A percentile compares a stretch with the other conserved stretches of the same genome.
These are phyloP conservation scores for Colletotrichum australisinense DNA, from an alignment of 2,329 filamentous ascomycete species.

Conservation along the genomic window DNA sequence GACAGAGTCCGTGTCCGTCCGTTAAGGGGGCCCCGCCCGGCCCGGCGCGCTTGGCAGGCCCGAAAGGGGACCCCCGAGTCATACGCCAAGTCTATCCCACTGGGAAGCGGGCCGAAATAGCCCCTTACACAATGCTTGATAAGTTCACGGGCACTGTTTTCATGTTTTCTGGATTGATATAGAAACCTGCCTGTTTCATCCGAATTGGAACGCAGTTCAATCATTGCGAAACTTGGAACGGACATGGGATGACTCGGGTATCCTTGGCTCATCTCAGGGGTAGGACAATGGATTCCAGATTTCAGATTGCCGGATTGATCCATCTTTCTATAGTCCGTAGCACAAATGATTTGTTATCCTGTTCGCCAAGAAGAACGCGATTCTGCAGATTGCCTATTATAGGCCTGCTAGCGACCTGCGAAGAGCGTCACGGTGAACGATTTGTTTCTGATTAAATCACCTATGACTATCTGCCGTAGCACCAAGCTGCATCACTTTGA, in stretches of 20 bases:
- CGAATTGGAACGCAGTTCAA: background rate
- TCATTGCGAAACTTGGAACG: constrained; percentile 20
- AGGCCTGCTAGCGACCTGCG: background rate
- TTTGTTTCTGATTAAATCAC: background rate
- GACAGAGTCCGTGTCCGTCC: constrained; percentile 8
- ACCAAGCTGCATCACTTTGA: background rate
- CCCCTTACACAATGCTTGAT: constrained; percentile 1
- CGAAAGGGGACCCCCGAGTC: background rate
- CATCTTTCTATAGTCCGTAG: background rate
- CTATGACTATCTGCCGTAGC: background rate
- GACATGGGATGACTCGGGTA: constrained; percentile 13
- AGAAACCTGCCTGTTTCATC: constrained; percentile 9
- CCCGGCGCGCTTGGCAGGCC: constrained; percentile 8
- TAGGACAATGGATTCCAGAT: background rate
- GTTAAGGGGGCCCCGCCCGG: background rate
- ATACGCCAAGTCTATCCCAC: constrained; percentile 8
- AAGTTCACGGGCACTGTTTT: background rate
- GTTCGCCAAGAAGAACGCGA: background rate
- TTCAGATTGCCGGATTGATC: background rate
- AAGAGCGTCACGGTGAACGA: background rate
- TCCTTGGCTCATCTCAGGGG: background rate
- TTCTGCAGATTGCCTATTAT: background rate
- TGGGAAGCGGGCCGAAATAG: background rate
- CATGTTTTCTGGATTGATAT: background rate
- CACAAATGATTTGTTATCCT: background rate